Evolutionary conservation across 345 rosid genomes (phyloP).

Genomic region (Combretum micranthum): DNA sequence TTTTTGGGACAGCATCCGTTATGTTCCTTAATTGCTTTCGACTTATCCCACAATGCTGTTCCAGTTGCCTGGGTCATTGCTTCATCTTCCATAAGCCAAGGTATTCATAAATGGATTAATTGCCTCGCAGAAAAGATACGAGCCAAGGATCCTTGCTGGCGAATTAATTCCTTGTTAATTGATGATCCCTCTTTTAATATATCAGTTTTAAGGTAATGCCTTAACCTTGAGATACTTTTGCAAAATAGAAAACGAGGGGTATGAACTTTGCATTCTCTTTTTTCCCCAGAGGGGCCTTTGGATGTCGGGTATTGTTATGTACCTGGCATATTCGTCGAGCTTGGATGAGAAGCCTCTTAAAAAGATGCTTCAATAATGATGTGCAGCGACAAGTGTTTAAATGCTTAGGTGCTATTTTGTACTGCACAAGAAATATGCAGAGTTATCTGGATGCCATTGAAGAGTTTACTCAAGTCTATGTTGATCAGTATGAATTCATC

Average conservation of each 20-base stretch:
- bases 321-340: slow-evolving; percentile 42
- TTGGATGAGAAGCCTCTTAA: slow-evolving; percentile 45
- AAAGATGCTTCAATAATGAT: slow-evolving; percentile 34
- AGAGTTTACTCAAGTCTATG: slow-evolving; percentile 44
- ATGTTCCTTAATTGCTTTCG: slow-evolving; percentile 40
- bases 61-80: slow-evolving; percentile 52
- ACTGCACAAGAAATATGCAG: slow-evolving; percentile 28
- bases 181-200: slow-evolving; percentile 37
- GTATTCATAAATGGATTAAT: slow-evolving; percentile 38
- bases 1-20: slow-evolving; percentile 37
- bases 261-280: slow-evolving; percentile 7
- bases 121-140: slow-evolving; percentile 35
- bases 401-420: slow-evolving; percentile 38
- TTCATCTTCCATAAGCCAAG: slow-evolving; percentile 28
- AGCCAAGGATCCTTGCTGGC: slow-evolving; percentile 42
- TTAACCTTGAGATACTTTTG: neutral
- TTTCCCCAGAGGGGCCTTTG: slow-evolving; percentile 42
- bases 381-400: slow-evolving; percentile 45
- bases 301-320: slow-evolving; percentile 35
- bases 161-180: slow-evolving; percentile 32
- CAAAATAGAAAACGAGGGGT: slow-evolving; percentile 2
- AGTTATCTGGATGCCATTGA: slow-evolving; percentile 30
- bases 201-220: slow-evolving; percentile 33
- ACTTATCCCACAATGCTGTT: slow-evolving; percentile 40
- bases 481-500: slow-evolving; percentile 40